Percentiles rank a stretch among this genome's conserved stretches.
These are phyloP conservation scores for Emmonsiellopsis sp. DNA, from an alignment of 2,329 filamentous ascomycete genomes.

Conservation along the genomic window DNA sequence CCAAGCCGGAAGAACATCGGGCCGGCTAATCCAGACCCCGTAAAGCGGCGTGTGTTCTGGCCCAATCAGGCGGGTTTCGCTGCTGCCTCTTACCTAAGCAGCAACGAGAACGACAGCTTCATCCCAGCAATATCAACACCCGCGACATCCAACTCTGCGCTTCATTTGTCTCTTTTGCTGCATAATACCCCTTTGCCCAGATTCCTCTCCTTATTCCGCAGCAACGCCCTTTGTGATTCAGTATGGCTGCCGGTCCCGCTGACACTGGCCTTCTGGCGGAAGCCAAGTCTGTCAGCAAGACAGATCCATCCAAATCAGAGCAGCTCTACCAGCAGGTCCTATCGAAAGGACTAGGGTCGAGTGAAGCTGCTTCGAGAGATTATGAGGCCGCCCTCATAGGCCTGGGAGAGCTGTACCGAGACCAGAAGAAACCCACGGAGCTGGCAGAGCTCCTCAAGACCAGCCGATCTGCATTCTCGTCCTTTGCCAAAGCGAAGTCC, in stretches of 20 bases:
- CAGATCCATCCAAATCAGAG: conserved; percentile 75
- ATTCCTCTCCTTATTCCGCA: conserved; percentile 2
- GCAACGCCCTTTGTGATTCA: conserved; percentile 9
- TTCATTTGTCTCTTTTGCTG: not conserved
- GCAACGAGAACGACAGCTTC: not conserved
- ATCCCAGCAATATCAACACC: not conserved
- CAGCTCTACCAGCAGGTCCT: conserved; percentile 82
- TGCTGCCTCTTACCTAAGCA: not conserved
- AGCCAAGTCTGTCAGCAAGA: conserved; percentile 74
- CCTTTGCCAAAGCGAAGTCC: conserved; percentile 97
- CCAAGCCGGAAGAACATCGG: not conserved
- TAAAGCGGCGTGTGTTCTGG: not conserved
- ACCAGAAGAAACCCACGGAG: conserved; percentile 68
- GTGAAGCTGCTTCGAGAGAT: conserved; percentile 77
- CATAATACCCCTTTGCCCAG: not conserved
- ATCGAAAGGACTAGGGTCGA: conserved; percentile 71
- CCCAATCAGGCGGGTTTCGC: not conserved
- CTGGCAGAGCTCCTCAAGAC: conserved; percentile 83
- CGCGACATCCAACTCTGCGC: not conserved
- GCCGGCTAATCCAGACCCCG: not conserved
- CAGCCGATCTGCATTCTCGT: conserved; percentile 83
- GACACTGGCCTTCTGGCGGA: conserved; percentile 66
- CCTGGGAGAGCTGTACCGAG: conserved; percentile 84
- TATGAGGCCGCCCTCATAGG: conserved; percentile 85
- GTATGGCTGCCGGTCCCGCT: conserved; percentile 41